phyloP scores from a whole-genome alignment of 495 filamentous ascomycete genomes.

The Penicillium antarcticum region DNA sequence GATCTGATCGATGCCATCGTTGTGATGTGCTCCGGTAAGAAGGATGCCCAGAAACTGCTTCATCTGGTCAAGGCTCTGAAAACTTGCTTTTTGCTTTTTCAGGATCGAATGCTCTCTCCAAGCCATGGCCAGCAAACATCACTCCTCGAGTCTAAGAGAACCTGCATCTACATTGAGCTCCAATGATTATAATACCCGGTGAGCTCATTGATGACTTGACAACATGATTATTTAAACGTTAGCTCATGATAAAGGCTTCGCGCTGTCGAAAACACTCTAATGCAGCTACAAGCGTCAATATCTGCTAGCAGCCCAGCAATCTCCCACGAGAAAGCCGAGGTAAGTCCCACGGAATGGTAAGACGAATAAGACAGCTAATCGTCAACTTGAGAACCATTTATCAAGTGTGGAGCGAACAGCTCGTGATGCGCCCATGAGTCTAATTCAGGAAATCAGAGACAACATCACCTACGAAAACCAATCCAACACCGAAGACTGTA shows the following conservation, averaged over 20 bases:
- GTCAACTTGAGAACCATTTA: neutral
- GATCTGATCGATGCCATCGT: conserved; percentile 8
- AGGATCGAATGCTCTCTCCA: conserved; percentile 12
- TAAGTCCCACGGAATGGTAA: neutral
- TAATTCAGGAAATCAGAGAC: conserved; percentile 15
- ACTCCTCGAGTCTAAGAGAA: neutral
- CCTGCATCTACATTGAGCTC: no score
- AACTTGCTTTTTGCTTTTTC: neutral
- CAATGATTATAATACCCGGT: neutral
- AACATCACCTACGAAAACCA: conserved; percentile 9
- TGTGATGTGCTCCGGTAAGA: conserved; percentile 11
- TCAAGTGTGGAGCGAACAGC: conserved; percentile 9
- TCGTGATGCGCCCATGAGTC: conserved; percentile 19
- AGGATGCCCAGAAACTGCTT: no score
- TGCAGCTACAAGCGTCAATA: conserved; percentile 4
- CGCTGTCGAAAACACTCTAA: conserved; percentile 6
- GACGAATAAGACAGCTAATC: no score
- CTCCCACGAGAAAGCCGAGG: neutral
- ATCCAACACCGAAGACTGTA: neutral
- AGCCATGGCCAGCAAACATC: neutral
- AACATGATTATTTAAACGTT: no score
- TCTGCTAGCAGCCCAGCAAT: neutral
- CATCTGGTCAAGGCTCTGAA: neutral
- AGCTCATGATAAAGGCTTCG: neutral
- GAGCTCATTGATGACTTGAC: no score